Base-by-base conservation (phyloP, 768 basidiomycete genomes). In the Crassisporium funariophilum region DNA sequence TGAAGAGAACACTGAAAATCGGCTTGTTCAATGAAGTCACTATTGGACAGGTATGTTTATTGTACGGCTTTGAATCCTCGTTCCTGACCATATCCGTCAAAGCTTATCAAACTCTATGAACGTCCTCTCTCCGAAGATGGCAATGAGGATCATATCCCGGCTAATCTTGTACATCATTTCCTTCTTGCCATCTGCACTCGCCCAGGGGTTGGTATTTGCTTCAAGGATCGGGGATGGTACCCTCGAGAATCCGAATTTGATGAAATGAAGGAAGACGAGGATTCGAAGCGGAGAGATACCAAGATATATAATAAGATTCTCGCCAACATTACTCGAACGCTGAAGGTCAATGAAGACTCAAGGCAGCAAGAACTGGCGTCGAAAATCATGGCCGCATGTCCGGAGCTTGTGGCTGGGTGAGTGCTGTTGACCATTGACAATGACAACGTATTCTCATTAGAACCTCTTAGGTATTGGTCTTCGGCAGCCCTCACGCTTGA, bases 161-260 rank as follows among this genome's bases (percentile, higher is more conserved):
- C 87, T 1, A 85, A 95, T 53, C 74, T 95, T 3, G 84, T 80
- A 0, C 89, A 92, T 50, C 91, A 94, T 56, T 98, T 97, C 64
- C 69, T 97, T 9, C 78, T 95, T 20, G 87, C 86, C 2, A 81
- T 92, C 22, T 89, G 87, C 56, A 87, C 89, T 0, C 81, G 80
- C 19, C 88, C 91, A 0, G 93, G 94, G 0, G 68, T 74, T 10
- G 94, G 94, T 0, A 74, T 97, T 11, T 98, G 94, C 59, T 97
- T 95, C 68, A 81, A 73, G 41, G 91, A 95, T 57, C 76, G 81
- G 6, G 94, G 94, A 2, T 98, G 94, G 94, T 98, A 97, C 56
- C 83, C 83, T 3, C 82, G 90, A 2, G 85, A 86, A 50, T 61
- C 64, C 2, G 75, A 75, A 8, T 41, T 41, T 4, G 66, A 67